Percentiles rank a stretch among this genome's conserved stretches.
Evolutionary conservation across 208 protist species (phyloP).

Genomic region (Trypanosoma caninum): DNA sequence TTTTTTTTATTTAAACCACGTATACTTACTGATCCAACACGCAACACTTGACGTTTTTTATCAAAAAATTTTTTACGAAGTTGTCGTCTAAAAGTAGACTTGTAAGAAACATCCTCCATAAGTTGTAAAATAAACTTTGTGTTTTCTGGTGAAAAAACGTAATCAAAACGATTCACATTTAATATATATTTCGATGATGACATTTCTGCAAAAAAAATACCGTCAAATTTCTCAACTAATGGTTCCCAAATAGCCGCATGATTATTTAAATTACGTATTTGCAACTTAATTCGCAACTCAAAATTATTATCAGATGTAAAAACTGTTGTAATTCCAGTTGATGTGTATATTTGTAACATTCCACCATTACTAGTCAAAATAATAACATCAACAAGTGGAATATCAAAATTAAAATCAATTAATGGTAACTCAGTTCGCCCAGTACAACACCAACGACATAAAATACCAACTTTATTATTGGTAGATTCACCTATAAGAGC

Average conservation of each 20-base stretch:
- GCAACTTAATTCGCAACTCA: conserved; percentile 37
- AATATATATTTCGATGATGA: conserved; percentile 51
- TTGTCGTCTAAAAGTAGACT: conserved; percentile 49
- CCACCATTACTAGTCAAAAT: conserved; percentile 49
- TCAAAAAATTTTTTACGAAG: conserved; percentile 50
- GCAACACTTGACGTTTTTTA: conserved; percentile 15
- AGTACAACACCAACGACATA: conserved; percentile 84
- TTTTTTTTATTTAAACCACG: not conserved
- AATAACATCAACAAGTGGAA: conserved; percentile 63
- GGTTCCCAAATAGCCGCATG: conserved; percentile 80
- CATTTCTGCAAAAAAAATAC: conserved; percentile 38
- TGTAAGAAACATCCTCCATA: conserved; percentile 46
- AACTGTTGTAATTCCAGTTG: conserved; percentile 30
- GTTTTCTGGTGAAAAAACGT: conserved; percentile 75
- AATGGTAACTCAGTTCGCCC: conserved; percentile 49
- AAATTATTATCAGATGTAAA: conserved; percentile 53
- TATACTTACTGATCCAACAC: not conserved
- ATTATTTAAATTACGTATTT: conserved; percentile 71
- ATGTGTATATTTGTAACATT: conserved; percentile 50
- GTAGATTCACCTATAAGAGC: conserved; percentile 29
- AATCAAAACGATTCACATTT: conserved; percentile 58
- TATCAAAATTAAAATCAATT: conserved; percentile 57
- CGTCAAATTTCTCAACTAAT: conserved; percentile 65
- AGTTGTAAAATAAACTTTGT: conserved; percentile 45
- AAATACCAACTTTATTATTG: conserved; percentile 32